Base-by-base conservation (phyloP, 352 stramenopile species). In the Globisporangium irregulare region DNA sequence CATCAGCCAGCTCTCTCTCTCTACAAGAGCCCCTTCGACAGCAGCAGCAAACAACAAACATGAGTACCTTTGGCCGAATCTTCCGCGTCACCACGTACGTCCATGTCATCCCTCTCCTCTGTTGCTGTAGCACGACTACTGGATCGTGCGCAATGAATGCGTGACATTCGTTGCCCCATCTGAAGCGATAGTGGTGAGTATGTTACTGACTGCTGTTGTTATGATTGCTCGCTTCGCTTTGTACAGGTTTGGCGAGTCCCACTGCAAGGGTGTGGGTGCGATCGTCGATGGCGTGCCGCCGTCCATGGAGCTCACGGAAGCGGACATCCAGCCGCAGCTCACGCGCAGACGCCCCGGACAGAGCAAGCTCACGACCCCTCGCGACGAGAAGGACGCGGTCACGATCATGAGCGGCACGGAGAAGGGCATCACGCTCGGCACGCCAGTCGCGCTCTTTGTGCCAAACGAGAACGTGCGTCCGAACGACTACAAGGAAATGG, bases 401-500 rank as follows among this genome's bases (percentile, higher is more conserved):
- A 97, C 97, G 73, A 99, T 99, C 72, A 87, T 99, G 71, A 98
- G 91, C 64, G 98, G 98, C 67, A 98, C 95, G 3, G 92, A 97
- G 64, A 90, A 97, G 59, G 92, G 93, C 14, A 74, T 89, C 25
- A 99, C 98, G 38, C 83, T 99, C 29, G 98, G 98, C 34, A 99
- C 97, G 56, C 98, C 98, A 0, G 90, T 99, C 67, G 94, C 89
- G 62, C 97, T 99, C 69, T 90, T 99, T 36, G 97, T 99, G 43
- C 77, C 95, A 20, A 99, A 99, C 72, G 95, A 99, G 73, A 98
- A 99, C 87, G 96, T 99, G 65, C 89, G 96, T 56, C 96, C 92
- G 2, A 77, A 92, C 27, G 97, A 99, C 68, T 98, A 99, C 73
- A 99, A 98, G 78, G 97, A 98, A 66, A 99, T 99, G 95, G 94